Percentiles rank a stretch among this genome's conserved stretches.
Evolutionary conservation across 345 rosid species (phyloP).

Genomic region (Murraya paniculata): DNA sequence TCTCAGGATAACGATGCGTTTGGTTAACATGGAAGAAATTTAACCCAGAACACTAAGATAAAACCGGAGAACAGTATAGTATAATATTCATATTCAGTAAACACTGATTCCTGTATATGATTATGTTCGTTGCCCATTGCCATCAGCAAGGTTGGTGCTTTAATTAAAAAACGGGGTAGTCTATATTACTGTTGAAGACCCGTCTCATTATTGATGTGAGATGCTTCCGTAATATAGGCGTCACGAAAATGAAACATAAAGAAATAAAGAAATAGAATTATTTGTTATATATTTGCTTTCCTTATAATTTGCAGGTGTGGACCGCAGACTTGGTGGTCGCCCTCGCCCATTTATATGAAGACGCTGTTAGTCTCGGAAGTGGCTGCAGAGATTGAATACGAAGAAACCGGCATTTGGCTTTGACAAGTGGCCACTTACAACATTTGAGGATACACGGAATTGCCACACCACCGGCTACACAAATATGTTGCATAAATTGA

Average conservation of each 20-base stretch:
- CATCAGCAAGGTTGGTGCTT: neutral
- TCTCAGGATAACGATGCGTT: neutral
- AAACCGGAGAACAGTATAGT: neutral
- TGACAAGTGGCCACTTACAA: no score
- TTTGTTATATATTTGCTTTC: neutral
- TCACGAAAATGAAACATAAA: neutral
- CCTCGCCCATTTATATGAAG: neutral
- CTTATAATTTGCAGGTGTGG: neutral
- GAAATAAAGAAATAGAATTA: no score
- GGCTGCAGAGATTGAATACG: neutral
- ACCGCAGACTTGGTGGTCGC: neutral
- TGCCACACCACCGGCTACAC: neutral
- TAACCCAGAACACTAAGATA: neutral
- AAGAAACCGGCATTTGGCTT: neutral
- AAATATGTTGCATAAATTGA: no score
- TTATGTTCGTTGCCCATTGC: neutral
- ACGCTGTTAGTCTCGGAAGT: neutral
- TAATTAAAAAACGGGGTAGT: neutral
- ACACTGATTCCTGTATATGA: neutral
- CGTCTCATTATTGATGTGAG: neutral
- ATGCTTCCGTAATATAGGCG: neutral
- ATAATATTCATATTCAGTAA: no score
- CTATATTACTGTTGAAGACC: no score
- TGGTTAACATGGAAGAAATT: no score
- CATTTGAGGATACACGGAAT: neutral